Evolutionary conservation across 1,284 basidiomycete genomes (phyloP), one percentile per base, ranked within the genome.

Genomic region (Athelia psychrophila): DNA sequence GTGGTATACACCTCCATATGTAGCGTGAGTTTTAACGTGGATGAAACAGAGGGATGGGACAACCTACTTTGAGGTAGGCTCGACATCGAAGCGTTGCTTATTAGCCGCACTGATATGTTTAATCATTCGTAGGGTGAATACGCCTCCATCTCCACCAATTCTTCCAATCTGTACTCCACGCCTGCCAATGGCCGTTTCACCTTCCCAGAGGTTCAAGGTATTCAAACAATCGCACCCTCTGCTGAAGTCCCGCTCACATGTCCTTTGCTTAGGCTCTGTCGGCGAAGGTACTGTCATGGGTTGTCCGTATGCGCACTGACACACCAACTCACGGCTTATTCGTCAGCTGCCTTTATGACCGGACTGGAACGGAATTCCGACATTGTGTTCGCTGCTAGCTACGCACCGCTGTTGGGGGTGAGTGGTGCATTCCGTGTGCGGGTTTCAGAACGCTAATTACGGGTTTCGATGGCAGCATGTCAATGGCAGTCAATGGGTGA

Each of bases 311-410:
- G 27, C 13, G 13, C 13, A 13, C n/a, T n/a, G n/a, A n/a, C 27
- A 30, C 5, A 6, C 27, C 13, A 6, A 30, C 27, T 30, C 27
- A 30, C 27, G 5, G 5, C 27, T 13, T 13, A 13, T 30, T 30
- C 13, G 6, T 30, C 27, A 30, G 86, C 84, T 2, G 82, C 82
- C 0, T 90, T 83, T 64, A 88, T 88, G 81, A 86, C 82, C 2
- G 86, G 84, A 2, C 63, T 88, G 3, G 87, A 91, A 65, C 73
- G 77, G 35, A 76, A 81, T 56, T 69, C 69, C 46, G 75, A 79
- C 55, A 71, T 81, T 46, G 75, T 80, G 8, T 88, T 88, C 56
- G 83, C 83, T 9, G 78, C 86, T 0, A 78, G 84, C 2, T 89
- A 88, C 66, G 83, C 85, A 1, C 86, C 85, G 3, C 67, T 88